Conservation (phyloP, 441 rosid genomes). For the Metrosideros polymorpha region DNA sequence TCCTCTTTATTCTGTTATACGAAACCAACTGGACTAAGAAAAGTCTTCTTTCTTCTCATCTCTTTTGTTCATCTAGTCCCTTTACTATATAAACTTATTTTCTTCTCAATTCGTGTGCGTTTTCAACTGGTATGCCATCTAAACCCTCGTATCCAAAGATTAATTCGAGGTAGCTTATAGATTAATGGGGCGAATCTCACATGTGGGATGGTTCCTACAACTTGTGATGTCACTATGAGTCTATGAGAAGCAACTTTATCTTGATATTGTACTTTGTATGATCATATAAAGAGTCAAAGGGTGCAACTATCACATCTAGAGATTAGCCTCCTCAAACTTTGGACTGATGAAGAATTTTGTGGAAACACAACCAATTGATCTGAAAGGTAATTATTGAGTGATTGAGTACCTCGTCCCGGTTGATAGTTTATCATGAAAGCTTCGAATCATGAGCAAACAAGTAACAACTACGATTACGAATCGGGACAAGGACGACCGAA, state of each 20-base stretch:
- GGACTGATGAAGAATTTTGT: neutral
- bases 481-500: neutral
- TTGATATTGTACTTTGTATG: neutral
- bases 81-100: neutral
- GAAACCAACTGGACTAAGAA: constrained; percentile 32
- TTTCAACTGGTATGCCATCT: neutral
- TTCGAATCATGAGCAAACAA: neutral
- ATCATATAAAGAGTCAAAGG: neutral
- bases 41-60: neutral
- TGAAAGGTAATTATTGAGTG: neutral
- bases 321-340: neutral
- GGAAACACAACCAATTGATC: neutral
- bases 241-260: neutral
- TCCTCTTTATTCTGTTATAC: constrained; percentile 5
- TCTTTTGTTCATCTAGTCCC: neutral
- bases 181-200: neutral
- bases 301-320: neutral
- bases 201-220: neutral
- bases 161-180: neutral
- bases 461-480: neutral
- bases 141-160: neutral
- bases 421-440: neutral
- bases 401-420: neutral
- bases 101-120: neutral
- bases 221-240: neutral